A percentile compares a stretch with the other conserved stretches of the same genome.
phyloP scores from a whole-genome alignment of 768 basidiomycete genomes.

The Panaeolus papilionaceus region DNA sequence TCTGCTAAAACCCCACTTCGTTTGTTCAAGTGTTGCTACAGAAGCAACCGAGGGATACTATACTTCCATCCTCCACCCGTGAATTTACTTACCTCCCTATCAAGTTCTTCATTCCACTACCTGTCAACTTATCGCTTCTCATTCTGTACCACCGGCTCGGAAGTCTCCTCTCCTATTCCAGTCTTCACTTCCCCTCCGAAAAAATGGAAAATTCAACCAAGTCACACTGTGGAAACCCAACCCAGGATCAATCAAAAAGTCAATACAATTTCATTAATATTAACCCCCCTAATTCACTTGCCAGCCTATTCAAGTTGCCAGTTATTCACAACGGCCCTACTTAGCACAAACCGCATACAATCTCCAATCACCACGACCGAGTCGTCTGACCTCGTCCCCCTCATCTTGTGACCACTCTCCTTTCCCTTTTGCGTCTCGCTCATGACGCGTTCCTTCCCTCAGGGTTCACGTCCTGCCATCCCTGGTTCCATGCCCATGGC shows the following conservation, averaged over 20 bases:
- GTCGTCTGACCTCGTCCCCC: not conserved
- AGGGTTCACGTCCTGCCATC: constrained; percentile 4
- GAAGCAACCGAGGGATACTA: not conserved
- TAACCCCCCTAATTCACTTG: too few species aligned
- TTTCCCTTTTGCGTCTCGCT: not conserved
- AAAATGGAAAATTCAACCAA: not conserved
- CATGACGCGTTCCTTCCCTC: not conserved
- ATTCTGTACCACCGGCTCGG: not conserved
- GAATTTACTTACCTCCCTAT: not conserved
- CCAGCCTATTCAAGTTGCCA: not conserved
- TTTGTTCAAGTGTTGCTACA: not conserved
- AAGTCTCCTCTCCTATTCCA: not conserved
- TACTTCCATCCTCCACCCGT: too few species aligned
- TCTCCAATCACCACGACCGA: not conserved
- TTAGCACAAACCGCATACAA: not conserved
- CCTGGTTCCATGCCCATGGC: constrained; percentile 1
- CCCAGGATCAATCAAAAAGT: not conserved
- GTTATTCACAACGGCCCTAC: not conserved
- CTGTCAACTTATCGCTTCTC: not conserved
- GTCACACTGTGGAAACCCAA: not conserved
- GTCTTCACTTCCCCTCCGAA: not conserved
- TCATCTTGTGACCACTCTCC: not conserved
- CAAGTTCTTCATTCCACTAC: not conserved
- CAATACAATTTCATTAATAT: not conserved
- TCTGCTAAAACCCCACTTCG: not conserved